Evolutionary conservation across 1,284 basidiomycete genomes (phyloP), one percentile per base, ranked within the genome.

Genomic region (Ceratobasidium sp.): DNA sequence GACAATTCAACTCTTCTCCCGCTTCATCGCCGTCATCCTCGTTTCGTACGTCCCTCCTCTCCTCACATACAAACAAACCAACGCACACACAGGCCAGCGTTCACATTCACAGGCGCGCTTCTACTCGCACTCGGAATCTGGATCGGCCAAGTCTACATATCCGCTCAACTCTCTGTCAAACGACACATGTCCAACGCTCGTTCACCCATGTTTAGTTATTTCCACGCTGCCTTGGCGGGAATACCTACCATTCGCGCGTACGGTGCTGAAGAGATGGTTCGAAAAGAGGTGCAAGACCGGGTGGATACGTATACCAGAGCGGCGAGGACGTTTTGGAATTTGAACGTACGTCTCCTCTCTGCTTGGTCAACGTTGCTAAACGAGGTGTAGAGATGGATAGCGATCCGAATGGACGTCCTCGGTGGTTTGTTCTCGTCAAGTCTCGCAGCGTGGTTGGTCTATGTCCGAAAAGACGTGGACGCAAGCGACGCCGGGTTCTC

Each of bases 101-200:
- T 82, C 74, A 44, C 78, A 25, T 41, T 81, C 19, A 80, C 81
- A 1, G 79, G 79, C 14, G 56, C 78, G 11, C 9, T 76, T 66
- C 78, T 86, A 21, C 79, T 80, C 7, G 73, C 77, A 1, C 21
- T 84, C 5, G 85, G 84, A 23, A 80, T 76, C 6, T 78, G 79
- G 75, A 77, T 81, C 33, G 84, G 80, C 29, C 75, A 79, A 73
- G 71, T 81, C n/a, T 82, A 80, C 73, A 88, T 91, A 74, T 84
- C 84, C 73, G 86, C 86, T 16, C 90, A 91, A 75, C 79, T 91
- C 29, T 84, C 86, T 14, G 87, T 91, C 52, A 92, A 91, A 74
- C 82, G 87, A 23, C 85, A 89, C 74, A 86, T 86, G 86, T 85
- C 83, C 46, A 89, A 88, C 76, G 83, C 86, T 8, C 83, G 82